Percentiles rank a stretch among this genome's conserved stretches.
phyloP scores from a whole-genome alignment of 139 green algal species.

The Tetratostichococcus sp. region DNA sequence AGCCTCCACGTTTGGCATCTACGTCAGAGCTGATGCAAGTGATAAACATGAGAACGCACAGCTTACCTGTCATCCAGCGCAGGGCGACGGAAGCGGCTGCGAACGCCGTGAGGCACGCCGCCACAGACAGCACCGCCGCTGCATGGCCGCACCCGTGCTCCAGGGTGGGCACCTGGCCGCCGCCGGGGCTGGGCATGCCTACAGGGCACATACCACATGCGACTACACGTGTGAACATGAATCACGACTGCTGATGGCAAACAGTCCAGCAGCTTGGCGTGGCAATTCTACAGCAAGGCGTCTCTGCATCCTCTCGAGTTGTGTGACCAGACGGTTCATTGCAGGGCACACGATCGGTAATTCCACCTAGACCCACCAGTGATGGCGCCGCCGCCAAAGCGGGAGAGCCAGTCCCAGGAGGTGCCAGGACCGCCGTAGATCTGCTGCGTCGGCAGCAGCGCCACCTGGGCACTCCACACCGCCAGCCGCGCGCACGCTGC shows the following conservation, averaged over 20 bases:
- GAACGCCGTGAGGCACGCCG: constrained; percentile 13
- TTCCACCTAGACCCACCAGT: neutral
- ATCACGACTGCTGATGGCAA: too few species aligned
- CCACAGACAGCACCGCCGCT: neutral
- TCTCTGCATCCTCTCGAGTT: too few species aligned
- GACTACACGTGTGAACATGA: too few species aligned
- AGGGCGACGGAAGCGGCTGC: constrained; percentile 9
- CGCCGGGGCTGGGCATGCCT: too few species aligned
- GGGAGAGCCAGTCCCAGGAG: constrained; percentile 29
- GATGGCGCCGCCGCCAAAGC: constrained; percentile 29
- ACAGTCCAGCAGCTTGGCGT: too few species aligned
- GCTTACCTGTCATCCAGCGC: constrained; percentile 38
- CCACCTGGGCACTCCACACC: constrained; percentile 22
- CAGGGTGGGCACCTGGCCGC: too few species aligned
- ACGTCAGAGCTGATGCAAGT: too few species aligned
- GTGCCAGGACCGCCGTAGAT: constrained; percentile 31
- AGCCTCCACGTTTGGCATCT: too few species aligned
- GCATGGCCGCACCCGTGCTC: neutral
- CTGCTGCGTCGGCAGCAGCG: constrained; percentile 37
- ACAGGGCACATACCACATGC: too few species aligned
- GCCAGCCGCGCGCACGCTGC: constrained; percentile 17
- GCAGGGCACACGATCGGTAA: constrained; percentile 1
- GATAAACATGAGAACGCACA: neutral
- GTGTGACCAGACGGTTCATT: neutral
- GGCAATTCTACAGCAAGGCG: too few species aligned